Evolutionary conservation across 257 asterid species (phyloP), one percentile per base, ranked within the genome.

Genomic region (Salvia miltiorrhiza): DNA sequence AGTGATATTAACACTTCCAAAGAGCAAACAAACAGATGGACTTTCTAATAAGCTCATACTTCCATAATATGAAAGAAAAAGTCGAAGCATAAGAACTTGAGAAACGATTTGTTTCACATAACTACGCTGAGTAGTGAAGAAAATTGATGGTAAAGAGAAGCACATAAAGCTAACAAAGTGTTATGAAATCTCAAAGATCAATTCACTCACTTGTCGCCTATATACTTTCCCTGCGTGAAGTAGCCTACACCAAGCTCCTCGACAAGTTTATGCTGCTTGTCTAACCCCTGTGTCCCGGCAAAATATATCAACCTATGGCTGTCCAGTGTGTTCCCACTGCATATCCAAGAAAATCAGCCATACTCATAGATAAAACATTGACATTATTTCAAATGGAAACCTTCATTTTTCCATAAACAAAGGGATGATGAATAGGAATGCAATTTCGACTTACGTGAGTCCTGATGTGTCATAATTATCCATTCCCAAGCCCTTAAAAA

Each of bases 231-330:
- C 72, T 72, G 85, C 0, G 88, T 81, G 79, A 93, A 90, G 79
- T 90, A 90, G 75, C 97, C 97, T 19, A 73, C 55, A 63, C 63
- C 63, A 72, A 93, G 87, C 83, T 88, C 93, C 79, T 93, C 95
- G 2, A 80, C 87, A 8, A 90, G 95, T 6, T 83, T 71, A 65
- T 93, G 86, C 73, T 93, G 99, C 84, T 86, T 88, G 19, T 86
- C 96, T 9, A 26, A 9, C 57, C 80, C 80, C 65, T 76, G 76
- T 1, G 65, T 63, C 52, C 80, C 76, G 4, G 80, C 80, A 63
- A 55, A 76, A 52, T 70, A 70, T 10, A 76, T 76, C 61, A 76
- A 56, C 72, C 76, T 63, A 43, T 76, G 80, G 35, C 80, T 76
- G 11, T 70, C 80, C 80, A 76, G 33, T 8, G 73, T 76, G 63